Conservation (phyloP, 2,329 filamentous ascomycete genomes). For the Penicillium sp. region DNA sequence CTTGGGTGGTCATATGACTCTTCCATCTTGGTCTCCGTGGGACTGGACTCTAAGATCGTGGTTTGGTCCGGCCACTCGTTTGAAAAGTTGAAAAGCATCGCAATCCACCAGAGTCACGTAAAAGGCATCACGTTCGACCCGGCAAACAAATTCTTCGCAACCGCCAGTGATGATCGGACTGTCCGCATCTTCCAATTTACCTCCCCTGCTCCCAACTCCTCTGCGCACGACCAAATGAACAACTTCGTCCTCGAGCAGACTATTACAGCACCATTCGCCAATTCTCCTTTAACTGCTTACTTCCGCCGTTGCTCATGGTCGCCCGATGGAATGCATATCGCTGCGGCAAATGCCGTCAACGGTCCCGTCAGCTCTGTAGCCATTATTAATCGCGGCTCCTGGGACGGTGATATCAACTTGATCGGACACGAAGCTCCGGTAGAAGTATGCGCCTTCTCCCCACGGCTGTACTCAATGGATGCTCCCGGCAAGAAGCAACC, state of each 20-base stretch:
- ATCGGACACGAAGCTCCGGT: conserved; percentile 97
- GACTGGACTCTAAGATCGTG: conserved; percentile 95
- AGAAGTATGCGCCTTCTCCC: conserved; percentile 96
- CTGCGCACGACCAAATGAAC: conserved; percentile 91
- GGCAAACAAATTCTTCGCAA: conserved; percentile 98
- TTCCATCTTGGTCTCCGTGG: conserved; percentile 92
- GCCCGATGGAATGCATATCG: conserved; percentile 94
- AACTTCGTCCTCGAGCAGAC: conserved; percentile 96
- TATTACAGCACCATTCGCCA: conserved; percentile 82
- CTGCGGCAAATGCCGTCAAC: conserved; percentile 94
- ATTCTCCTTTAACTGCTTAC: conserved; percentile 93
- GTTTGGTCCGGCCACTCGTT: conserved; percentile 98
- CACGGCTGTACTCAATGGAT: conserved; percentile 77
- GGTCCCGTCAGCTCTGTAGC: conserved; percentile 96
- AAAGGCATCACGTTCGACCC: conserved; percentile 99
- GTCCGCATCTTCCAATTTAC: conserved; percentile 98
- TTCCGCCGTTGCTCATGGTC: conserved; percentile 97
- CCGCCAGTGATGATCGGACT: conserved; percentile 92
- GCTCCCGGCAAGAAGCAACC: conserved; percentile 56
- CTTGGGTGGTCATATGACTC: conserved; percentile 96
- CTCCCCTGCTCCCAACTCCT: conserved; percentile 85
- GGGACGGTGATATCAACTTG: conserved; percentile 96
- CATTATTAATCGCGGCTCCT: conserved; percentile 86
- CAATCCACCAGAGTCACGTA: conserved; percentile 94
- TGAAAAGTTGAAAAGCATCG: conserved; percentile 92